These are phyloP conservation scores for Daldinia eschscholtzii DNA, from an alignment of 2,329 filamentous ascomycete genomes.

Conservation along the genomic window DNA sequence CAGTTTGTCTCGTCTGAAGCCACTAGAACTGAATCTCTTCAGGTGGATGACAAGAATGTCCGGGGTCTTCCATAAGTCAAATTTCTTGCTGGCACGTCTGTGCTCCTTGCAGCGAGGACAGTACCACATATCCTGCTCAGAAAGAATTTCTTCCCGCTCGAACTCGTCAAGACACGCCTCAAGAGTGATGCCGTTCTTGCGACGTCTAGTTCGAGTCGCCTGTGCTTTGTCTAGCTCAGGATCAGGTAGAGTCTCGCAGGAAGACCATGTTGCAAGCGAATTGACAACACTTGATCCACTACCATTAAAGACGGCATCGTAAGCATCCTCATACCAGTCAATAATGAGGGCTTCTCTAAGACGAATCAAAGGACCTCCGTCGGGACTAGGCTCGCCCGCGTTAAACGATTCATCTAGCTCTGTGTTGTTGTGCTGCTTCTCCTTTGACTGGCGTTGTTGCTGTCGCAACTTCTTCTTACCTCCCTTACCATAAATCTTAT, in stretches of 20 bases:
- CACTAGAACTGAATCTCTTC: constrained; percentile 91
- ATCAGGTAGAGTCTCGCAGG: constrained; percentile 68
- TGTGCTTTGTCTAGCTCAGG: constrained; percentile 74
- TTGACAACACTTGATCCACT: constrained; percentile 52
- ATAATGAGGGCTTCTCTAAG: constrained; percentile 87
- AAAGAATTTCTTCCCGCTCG: constrained; percentile 91
- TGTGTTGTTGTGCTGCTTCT: constrained; percentile 47
- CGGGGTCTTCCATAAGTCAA: constrained; percentile 96
- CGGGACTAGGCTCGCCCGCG: constrained; percentile 54
- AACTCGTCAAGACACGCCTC: constrained; percentile 96
- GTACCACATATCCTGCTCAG: constrained; percentile 97
- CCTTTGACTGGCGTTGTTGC: constrained; percentile 49
- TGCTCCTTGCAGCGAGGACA: constrained; percentile 96
- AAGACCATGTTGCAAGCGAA: constrained; percentile 67
- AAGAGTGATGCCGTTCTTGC: constrained; percentile 82
- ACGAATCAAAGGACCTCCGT: constrained; percentile 76
- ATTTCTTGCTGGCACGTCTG: constrained; percentile 91
- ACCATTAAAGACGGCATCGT: constrained; percentile 76
- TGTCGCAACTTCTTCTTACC: constrained; percentile 56
- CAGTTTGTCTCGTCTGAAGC: constrained; percentile 88
- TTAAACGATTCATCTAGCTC: constrained; percentile 48
- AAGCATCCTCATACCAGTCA: constrained; percentile 82
- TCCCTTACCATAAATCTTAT: constrained; percentile 61
- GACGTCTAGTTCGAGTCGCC: constrained; percentile 72
- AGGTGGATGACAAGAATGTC: constrained; percentile 96